Evolutionary conservation across 2,329 filamentous ascomycete species (phyloP), one percentile per base, ranked within the genome.

Genomic region (Aspergillus ochraceoroseus): DNA sequence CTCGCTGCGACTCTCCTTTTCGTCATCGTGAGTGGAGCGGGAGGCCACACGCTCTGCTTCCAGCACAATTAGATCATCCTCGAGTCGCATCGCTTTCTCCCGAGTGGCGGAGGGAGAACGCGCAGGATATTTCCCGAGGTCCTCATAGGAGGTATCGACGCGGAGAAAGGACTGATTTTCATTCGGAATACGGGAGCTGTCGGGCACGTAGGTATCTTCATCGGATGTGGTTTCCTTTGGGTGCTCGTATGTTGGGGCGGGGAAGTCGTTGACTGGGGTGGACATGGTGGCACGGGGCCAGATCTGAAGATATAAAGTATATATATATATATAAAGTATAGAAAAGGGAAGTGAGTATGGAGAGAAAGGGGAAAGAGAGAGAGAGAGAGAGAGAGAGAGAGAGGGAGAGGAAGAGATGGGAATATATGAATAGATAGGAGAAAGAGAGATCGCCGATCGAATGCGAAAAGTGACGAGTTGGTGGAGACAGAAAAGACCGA

Each of bases 41-140:
- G 74, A 75, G 1, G 77, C 71, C 39, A 80, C 71, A 7, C 77
- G 71, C 63, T 86, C 82, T 2, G 80, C 76, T 49, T 81, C 75
- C 31, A 84, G 68, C 57, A 85, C 66, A 29, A 76, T 71, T 37
- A 85, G 63, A 44, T 85, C 81, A 61, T 86, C 82, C 40, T 82
- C 75, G 19, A 85, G 64, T 32, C 79, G 70, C 44, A 72, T 70
- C 4, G 75, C 72, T 53, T 80, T 70, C 59, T 83, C 80, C 26
- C 80, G 71, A 11, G 68, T 70, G 43, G 73, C 70, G 0, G 77
- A 77, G 1, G 76, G 73, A 1, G 79, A 81, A 27, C 50, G 54
- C 45, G 58, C 43, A 9, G 48, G 32, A 15, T 40, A 18, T 4
- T 49, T 43, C 12, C 45, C 49, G 7, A 25, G 20, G 12, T 52